Evolutionary conservation across 805 yeast genomes (phyloP).

Genomic region (Lachancea nothofagi): DNA sequence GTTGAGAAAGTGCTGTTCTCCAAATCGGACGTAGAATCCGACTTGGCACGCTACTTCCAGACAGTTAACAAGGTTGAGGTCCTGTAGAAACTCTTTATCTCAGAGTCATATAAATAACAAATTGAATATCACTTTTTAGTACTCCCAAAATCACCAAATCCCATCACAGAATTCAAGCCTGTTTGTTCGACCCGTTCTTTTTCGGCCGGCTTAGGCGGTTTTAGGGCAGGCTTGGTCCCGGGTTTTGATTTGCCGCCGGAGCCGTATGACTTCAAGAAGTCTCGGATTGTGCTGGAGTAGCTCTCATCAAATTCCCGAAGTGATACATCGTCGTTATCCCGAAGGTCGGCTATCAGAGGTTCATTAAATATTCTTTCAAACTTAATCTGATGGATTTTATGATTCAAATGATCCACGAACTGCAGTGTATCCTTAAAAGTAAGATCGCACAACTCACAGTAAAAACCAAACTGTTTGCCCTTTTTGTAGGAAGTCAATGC

Average conservation of each 20-base stretch:
- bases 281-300: conserved; percentile 34
- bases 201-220: conserved; percentile 18
- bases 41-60: conserved; percentile 56
- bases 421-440: conserved; percentile 80
- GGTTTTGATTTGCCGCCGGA: conserved; percentile 33
- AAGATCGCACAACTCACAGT: conserved; percentile 73
- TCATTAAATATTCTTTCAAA: conserved; percentile 34
- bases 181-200: conserved; percentile 16
- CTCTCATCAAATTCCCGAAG: conserved; percentile 43
- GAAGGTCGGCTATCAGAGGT: conserved; percentile 25
- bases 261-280: conserved; percentile 22
- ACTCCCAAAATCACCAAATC: conserved; percentile 51
- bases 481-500: conserved; percentile 31
- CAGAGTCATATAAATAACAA: conserved; percentile 7
- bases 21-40: conserved; percentile 31
- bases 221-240: conserved; percentile 26
- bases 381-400: conserved; percentile 55
- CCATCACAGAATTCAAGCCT: conserved; percentile 45
- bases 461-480: conserved; percentile 74
- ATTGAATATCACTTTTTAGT: conserved; percentile 35
- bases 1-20: conserved; percentile 35
- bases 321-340: conserved; percentile 40
- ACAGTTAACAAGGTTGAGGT: conserved; percentile 52
- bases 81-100: conserved; percentile 10
- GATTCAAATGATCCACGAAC: conserved; percentile 76